Evolutionary conservation across 805 yeast species (phyloP).

Genomic region (Tetrapisispora pingtungensis): DNA sequence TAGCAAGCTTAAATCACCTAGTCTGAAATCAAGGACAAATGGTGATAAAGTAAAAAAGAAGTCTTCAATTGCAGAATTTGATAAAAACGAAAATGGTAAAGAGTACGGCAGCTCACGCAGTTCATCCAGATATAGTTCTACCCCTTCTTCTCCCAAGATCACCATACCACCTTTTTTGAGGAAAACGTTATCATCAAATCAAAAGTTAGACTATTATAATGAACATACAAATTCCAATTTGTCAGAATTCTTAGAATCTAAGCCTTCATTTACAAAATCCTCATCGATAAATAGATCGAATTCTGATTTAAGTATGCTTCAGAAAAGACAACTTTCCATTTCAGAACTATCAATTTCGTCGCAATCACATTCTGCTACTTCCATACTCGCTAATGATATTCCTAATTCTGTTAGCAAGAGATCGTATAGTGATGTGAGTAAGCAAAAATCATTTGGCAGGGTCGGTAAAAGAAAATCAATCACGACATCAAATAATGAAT

Average conservation of each 20-base stretch:
- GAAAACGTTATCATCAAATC: neutral
- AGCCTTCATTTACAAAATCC: slow-evolving; percentile 9
- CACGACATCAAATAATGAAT: neutral
- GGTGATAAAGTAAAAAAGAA: slow-evolving; percentile 1
- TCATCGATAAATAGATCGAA: slow-evolving; percentile 18
- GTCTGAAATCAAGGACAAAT: slow-evolving; percentile 21
- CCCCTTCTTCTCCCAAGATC: slow-evolving; percentile 8
- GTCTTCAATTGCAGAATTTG: neutral
- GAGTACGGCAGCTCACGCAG: neutral
- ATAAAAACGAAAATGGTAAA: neutral
- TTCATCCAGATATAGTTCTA: slow-evolving; percentile 7
- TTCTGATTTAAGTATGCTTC: slow-evolving; percentile 24
- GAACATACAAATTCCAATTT: slow-evolving; percentile 19
- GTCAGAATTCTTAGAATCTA: slow-evolving; percentile 18
- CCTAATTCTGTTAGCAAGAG: neutral
- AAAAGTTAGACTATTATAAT: slow-evolving; percentile 5
- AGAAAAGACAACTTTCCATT: slow-evolving; percentile 24
- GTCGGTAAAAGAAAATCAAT: slow-evolving; percentile 17
- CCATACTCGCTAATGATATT: neutral
- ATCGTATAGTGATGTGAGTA: neutral
- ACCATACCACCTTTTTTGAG: slow-evolving; percentile 2
- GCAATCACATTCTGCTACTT: slow-evolving; percentile 1
- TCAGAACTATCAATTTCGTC: slow-evolving; percentile 8
- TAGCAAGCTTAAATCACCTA: slow-evolving; percentile 40
- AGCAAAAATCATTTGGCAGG: slow-evolving; percentile 20